Conservation (phyloP, 805 yeast genomes). For the Hyphopichia homilentoma region DNA sequence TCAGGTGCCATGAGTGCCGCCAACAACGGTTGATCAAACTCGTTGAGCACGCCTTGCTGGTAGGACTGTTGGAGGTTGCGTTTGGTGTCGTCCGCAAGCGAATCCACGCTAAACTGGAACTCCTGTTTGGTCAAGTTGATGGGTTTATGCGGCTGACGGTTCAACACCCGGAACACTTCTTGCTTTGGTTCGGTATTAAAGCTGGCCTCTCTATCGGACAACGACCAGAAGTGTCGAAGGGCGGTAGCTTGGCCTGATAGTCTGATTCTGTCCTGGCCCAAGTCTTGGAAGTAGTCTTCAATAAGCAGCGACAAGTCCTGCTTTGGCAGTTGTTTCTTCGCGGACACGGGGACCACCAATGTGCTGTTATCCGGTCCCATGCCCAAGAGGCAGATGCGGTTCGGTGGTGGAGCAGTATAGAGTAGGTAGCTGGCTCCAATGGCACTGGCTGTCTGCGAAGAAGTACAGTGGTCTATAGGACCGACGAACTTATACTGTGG, state of each 20-base stretch:
- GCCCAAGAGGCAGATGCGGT: conserved; percentile 28
- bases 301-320: neutral
- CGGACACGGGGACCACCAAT: conserved; percentile 21
- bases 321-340: too few species aligned
- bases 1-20: neutral
- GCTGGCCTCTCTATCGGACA: neutral
- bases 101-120: conserved; percentile 19
- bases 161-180: conserved; percentile 5
- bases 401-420: conserved; percentile 24
- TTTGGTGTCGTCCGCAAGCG: neutral
- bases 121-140: conserved; percentile 11
- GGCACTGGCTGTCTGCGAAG: conserved; percentile 25
- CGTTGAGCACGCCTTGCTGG: conserved; percentile 1
- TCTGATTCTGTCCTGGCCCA: neutral
- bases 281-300: neutral
- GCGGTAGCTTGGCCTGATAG: neutral
- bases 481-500: conserved; percentile 19
- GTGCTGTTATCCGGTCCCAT: conserved; percentile 13
- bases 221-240: neutral
- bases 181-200: neutral
- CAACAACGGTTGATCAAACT: conserved; percentile 2
- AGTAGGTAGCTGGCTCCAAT: conserved; percentile 32
- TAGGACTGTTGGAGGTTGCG: conserved; percentile 1
- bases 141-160: neutral
- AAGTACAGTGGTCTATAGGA: conserved; percentile 16